phyloP scores from a whole-genome alignment of 768 basidiomycete genomes.

The Serendipita vermifera region DNA sequence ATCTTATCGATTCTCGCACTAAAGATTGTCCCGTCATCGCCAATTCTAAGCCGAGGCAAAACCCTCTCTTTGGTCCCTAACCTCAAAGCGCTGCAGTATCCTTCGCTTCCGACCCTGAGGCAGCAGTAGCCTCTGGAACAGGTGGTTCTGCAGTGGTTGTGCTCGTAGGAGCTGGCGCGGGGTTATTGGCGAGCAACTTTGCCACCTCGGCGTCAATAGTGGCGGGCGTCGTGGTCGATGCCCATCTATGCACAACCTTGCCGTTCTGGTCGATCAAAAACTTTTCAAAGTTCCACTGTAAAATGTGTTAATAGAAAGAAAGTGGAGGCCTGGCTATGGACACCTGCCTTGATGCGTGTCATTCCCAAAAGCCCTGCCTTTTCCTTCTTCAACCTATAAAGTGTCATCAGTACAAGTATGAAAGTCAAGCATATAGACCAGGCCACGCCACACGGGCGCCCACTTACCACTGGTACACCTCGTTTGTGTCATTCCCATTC shows the following conservation, averaged over 20 bases:
- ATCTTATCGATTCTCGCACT: too few species aligned
- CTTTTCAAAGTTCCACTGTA: constrained; percentile 84
- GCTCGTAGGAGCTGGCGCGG: neutral
- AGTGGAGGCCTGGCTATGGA: neutral
- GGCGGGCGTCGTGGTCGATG: constrained; percentile 56
- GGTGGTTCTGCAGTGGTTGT: neutral
- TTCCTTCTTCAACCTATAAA: constrained; percentile 71
- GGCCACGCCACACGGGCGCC: neutral
- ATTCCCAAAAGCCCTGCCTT: constrained; percentile 63
- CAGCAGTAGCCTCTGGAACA: neutral
- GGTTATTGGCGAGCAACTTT: constrained; percentile 33
- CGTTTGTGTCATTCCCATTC: constrained; percentile 73
- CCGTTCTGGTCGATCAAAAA: constrained; percentile 67
- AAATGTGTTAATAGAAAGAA: neutral
- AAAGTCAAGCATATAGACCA: neutral
- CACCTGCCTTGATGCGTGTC: constrained; percentile 55
- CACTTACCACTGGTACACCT: constrained; percentile 20
- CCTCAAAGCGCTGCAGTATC: too few species aligned
- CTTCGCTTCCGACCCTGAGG: too few species aligned
- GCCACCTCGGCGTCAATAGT: constrained; percentile 50
- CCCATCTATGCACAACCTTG: constrained; percentile 61
- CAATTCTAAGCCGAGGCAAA: too few species aligned
- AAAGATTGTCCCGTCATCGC: too few species aligned
- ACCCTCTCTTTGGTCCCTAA: too few species aligned
- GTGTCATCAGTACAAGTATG: neutral